Base-by-base conservation (phyloP, 208 protist species). In the Phytomonas sp. region DNA sequence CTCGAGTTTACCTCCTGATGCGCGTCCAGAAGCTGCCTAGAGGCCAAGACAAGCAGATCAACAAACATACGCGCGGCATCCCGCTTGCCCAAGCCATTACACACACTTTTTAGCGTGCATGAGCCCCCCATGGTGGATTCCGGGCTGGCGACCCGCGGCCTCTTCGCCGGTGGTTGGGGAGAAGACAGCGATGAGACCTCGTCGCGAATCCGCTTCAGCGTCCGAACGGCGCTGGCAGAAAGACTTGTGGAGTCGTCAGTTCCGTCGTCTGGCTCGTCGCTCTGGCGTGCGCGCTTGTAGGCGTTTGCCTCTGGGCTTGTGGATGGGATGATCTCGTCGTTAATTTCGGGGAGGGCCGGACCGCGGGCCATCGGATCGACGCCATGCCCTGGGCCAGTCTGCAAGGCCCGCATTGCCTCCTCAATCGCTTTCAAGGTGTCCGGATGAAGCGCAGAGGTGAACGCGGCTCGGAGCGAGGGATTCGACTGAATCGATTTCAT, bases 21-120 rank as follows among this genome's bases (percentile, higher is more conserved):
- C 12, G 79, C 87, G 6, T 37, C 52, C 0, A 96, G 66, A 34
- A 84, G 63, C 78, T 92, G 76, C 62, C 89, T 82, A 16, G 91
- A 94, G 7, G 88, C 91, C 0, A 96, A 70, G 12, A 82, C 75
- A 0, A 96, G 74, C 14, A 96, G 66, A 70, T 92, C 88, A 34
- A 92, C 91, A 75, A 96, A 96, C 8, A 81, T 66, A 0, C 88
- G 81, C 2, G 91, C 91, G 16, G 84, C 88, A 31, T 92, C 87
- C 12, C 84, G 84, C 8, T 86, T 81, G 45, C 73, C 79, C 62
- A 93, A 70, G 29, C 72, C 79, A 23, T 69, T 40, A 70, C 80
- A 82, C 10, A 93, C 67, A 3, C 81, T 78, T 11, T 77, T 71
- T 56, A 95, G 66, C 40, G 69, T 36, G 72, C 86, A 91, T 14